phyloP scores from a whole-genome alignment of 495 filamentous ascomycete species.

The Bacidia gigantensis region DNA sequence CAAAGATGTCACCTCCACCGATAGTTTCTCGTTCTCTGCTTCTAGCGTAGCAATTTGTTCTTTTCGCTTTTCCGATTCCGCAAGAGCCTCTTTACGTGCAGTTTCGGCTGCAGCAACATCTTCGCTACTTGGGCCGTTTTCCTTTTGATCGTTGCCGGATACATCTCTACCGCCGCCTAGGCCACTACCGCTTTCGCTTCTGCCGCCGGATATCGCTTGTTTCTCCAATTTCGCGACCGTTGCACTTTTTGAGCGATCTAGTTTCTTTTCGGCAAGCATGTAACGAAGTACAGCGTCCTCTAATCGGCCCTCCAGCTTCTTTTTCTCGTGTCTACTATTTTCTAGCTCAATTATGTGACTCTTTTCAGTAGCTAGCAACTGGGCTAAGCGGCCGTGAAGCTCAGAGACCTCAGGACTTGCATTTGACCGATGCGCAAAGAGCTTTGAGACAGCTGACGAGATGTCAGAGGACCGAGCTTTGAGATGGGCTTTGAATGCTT shows the following conservation, averaged over 20 bases:
- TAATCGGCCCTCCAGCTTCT: slow-evolving; percentile 67
- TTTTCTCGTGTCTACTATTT: slow-evolving; percentile 60
- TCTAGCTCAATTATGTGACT: slow-evolving; percentile 63
- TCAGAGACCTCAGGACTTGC: slow-evolving; percentile 50
- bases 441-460: slow-evolving; percentile 40
- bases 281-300: slow-evolving; percentile 79
- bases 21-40: slow-evolving; percentile 64
- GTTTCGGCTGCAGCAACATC: slow-evolving; percentile 47
- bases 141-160: slow-evolving; percentile 41
- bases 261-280: slow-evolving; percentile 84
- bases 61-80: slow-evolving; percentile 65
- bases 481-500: slow-evolving; percentile 68
- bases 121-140: slow-evolving; percentile 32
- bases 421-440: slow-evolving; percentile 36
- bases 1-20: slow-evolving; percentile 61
- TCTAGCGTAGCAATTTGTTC: slow-evolving; percentile 70
- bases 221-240: slow-evolving; percentile 88
- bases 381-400: slow-evolving; percentile 58
- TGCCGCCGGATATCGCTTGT: slow-evolving; percentile 58
- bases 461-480: slow-evolving; percentile 46
- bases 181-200: slow-evolving; percentile 35
- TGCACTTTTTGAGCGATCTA: slow-evolving; percentile 74
- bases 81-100: slow-evolving; percentile 57
- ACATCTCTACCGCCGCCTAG: slow-evolving; percentile 43
- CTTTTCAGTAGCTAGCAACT: slow-evolving; percentile 69